Conservation (phyloP, 2,329 filamentous ascomycete genomes). For the Aspergillus costaricaensis region DNA sequence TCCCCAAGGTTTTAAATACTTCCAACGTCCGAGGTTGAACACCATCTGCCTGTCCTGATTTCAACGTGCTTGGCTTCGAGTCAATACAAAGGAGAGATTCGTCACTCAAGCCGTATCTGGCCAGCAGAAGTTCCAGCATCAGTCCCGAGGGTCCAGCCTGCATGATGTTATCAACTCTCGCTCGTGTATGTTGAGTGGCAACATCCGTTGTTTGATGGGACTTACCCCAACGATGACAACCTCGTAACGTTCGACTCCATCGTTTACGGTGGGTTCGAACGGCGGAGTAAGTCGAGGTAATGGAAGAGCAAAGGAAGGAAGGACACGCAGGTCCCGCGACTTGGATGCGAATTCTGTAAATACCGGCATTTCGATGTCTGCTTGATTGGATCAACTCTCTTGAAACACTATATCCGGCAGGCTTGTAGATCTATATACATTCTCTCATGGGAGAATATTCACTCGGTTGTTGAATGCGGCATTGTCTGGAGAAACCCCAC, state of each 20-base stretch:
- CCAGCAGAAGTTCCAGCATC: constrained; percentile 41
- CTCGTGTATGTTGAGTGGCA: background rate
- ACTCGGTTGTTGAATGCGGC: background rate
- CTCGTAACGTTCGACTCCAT: constrained; percentile 38
- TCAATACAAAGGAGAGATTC: constrained; percentile 45
- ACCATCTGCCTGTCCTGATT: constrained; percentile 46
- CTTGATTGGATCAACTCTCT: background rate
- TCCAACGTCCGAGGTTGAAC: constrained; percentile 46
- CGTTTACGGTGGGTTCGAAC: constrained; percentile 10
- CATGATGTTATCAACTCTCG: background rate
- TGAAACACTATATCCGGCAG: background rate
- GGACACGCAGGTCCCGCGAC: constrained; percentile 38
- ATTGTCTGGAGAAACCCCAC: background rate
- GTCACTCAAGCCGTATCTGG: constrained; percentile 45
- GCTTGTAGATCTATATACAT: background rate
- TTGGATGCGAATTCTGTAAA: constrained; percentile 35
- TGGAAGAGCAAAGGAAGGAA: constrained; percentile 40
- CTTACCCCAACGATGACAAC: constrained; percentile 41
- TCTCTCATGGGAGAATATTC: background rate
- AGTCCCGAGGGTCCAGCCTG: constrained; percentile 46
- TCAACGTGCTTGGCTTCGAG: constrained; percentile 37
- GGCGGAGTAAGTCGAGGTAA: constrained; percentile 39
- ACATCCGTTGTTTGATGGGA: background rate
- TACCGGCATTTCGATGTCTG: constrained; percentile 34
- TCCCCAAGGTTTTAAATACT: constrained; percentile 42